Evolutionary conservation across 176 grass and related monocot species (phyloP), one percentile per base, ranked within the genome.

Genomic region (Musa itinerans): DNA sequence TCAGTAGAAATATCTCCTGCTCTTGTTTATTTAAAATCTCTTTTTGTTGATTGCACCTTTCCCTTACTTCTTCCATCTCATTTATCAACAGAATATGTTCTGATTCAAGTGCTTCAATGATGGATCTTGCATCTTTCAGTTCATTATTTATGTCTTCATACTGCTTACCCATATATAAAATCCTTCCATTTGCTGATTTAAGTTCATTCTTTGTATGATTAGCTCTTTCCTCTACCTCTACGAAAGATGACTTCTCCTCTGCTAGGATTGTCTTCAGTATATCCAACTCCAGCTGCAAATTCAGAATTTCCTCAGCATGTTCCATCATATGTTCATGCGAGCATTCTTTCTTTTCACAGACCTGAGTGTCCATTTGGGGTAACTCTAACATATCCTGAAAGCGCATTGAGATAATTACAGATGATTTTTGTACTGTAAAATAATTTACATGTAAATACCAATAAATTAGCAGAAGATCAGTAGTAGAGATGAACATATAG

Each of bases 51-150:
- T 83, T 48, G 54, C 75, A 83, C 74, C 79, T 89, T 52, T 87
- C 81, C 67, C 78, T 98, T 62, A 85, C 81, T 75, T 73, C 82
- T 71, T 87, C 88, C 53, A 89, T 68, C 79, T 98, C 88, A 79
- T 93, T 91, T 79, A 91, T 89, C 24, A 98, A 79, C 24, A 87
- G 59, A 65, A 93, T 84, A 61, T 90, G 78, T 76, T 98, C 83
- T 2, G 86, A 85, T 81, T 98, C 90, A 72, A 89, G 82, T 82
- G 80, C 85, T 91, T 98, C 94, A 82, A 87, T 89, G 24, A 89
- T 76, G 63, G 88, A 93, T 83, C 89, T 90, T 71, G 90, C 78
- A 76, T 75, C 71, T 71, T 63, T 82, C 63, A 87, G 69, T 78
- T 91, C 82, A 71, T 61, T 89, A 79, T 80, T 76, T 77, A 82